These are phyloP conservation scores for Ophiostoma ips DNA, from an alignment of 2,329 filamentous ascomycete genomes.

Conservation along the genomic window DNA sequence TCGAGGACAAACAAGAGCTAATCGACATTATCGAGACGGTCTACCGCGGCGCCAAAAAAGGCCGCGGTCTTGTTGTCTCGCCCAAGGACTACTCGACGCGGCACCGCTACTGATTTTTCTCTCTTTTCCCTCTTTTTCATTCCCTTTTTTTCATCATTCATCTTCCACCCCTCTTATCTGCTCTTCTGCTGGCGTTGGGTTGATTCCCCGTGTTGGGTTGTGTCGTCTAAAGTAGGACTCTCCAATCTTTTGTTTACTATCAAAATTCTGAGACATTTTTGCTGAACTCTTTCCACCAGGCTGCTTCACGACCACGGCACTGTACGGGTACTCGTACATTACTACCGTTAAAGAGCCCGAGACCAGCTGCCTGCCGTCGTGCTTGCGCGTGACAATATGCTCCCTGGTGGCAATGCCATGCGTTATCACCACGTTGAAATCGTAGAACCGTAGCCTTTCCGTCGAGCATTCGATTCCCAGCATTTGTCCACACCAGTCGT, in stretches of 20 bases:
- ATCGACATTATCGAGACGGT: constrained; percentile 98
- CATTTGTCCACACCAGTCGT: background rate
- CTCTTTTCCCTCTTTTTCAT: background rate
- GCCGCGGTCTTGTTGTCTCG: constrained; percentile 86
- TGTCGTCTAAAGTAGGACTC: background rate
- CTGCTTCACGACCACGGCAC: background rate
- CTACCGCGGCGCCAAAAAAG: constrained; percentile 97
- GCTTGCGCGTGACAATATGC: too few relatives aligned
- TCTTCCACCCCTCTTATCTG: background rate
- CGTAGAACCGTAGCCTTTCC: too few relatives aligned
- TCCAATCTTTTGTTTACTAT: background rate
- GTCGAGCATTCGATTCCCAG: too few relatives aligned
- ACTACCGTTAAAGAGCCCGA: too few relatives aligned
- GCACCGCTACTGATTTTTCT: constrained; percentile 43
- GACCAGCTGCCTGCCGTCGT: too few relatives aligned
- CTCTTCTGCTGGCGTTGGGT: background rate
- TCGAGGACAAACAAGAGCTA: constrained; percentile 95
- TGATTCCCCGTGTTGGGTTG: background rate
- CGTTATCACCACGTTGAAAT: too few relatives aligned
- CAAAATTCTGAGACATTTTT: background rate
- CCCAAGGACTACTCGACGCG: constrained; percentile 68
- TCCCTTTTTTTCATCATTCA: background rate
- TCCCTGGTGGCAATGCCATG: too few relatives aligned
- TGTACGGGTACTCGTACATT: background rate
- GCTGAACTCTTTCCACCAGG: background rate